phyloP scores from a whole-genome alignment of 495 filamentous ascomycete genomes.

The Pyrenopolyporus hunteri region DNA sequence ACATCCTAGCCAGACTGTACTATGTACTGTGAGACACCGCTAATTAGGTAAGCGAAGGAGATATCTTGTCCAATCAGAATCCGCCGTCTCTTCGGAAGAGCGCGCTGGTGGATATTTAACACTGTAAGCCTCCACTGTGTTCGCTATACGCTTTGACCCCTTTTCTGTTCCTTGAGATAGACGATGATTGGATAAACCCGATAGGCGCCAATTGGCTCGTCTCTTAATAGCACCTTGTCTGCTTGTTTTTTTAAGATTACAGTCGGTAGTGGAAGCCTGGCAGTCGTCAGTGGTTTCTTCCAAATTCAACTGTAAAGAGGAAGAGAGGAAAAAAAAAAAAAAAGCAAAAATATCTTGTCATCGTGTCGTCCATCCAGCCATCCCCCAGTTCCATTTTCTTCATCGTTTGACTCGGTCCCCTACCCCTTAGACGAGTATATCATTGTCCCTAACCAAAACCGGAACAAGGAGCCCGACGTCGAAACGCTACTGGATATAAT shows the following conservation, averaged over 20 bases:
- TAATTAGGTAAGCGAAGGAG: not conserved
- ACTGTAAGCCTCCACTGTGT: conserved; percentile 23
- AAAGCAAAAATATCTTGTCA: too few species aligned
- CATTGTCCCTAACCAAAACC: too few species aligned
- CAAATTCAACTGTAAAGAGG: not conserved
- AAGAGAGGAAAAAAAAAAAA: too few species aligned
- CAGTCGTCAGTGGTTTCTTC: too few species aligned
- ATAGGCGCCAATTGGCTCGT: conserved; percentile 11
- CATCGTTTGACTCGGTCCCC: too few species aligned
- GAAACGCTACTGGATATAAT: not conserved
- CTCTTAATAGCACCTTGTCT: not conserved
- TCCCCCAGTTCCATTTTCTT: too few species aligned
- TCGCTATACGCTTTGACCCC: conserved; percentile 17
- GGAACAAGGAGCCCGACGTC: not conserved
- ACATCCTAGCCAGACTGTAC: too few species aligned
- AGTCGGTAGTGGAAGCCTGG: too few species aligned
- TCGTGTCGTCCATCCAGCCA: too few species aligned
- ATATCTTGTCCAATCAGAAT: conserved; percentile 16
- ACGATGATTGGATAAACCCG: conserved; percentile 7
- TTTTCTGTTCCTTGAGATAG: not conserved
- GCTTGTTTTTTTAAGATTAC: not conserved
- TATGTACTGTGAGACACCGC: too few species aligned
- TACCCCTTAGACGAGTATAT: too few species aligned
- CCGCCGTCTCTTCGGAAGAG: not conserved
- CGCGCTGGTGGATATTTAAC: conserved; percentile 2